Evolutionary conservation across 257 asterid species (phyloP).

Genomic region (Coffea eugenioides): DNA sequence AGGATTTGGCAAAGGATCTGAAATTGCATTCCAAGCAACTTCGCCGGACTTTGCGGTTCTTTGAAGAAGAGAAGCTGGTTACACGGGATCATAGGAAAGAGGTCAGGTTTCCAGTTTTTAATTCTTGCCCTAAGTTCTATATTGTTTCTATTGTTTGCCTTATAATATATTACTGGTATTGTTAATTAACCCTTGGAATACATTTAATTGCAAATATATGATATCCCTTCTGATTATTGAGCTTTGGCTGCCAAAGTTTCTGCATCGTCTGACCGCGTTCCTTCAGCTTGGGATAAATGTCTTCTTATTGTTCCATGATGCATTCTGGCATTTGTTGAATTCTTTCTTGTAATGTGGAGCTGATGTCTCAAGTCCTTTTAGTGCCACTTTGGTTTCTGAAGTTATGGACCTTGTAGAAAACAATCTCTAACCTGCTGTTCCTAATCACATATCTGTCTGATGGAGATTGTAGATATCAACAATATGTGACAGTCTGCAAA

Average conservation of each 20-base stretch:
- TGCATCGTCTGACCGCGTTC: background rate
- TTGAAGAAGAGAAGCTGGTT: slow-evolving; percentile 91
- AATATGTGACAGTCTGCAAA: background rate
- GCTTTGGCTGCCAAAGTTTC: background rate
- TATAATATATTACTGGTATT: background rate
- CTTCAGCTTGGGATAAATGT: background rate
- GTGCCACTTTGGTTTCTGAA: background rate
- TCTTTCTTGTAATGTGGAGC: background rate
- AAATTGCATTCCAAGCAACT: slow-evolving; percentile 96
- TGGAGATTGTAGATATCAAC: background rate
- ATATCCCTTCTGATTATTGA: too few relatives aligned
- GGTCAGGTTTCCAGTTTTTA: slow-evolving; percentile 47
- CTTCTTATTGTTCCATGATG: background rate
- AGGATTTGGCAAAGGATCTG: slow-evolving; percentile 95
- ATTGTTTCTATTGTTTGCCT: background rate
- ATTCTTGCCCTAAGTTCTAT: slow-evolving; percentile 8
- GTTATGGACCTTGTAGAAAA: too few relatives aligned
- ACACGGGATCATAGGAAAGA: slow-evolving; percentile 96
- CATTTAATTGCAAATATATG: background rate
- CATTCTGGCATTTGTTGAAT: background rate
- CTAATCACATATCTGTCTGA: background rate
- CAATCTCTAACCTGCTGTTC: background rate
- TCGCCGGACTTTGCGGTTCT: slow-evolving; percentile 84
- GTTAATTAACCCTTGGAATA: background rate
- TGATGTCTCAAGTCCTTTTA: background rate